Evolutionary conservation across 2,329 filamentous ascomycete species (phyloP).

Genomic region (Monilinia polystroma): DNA sequence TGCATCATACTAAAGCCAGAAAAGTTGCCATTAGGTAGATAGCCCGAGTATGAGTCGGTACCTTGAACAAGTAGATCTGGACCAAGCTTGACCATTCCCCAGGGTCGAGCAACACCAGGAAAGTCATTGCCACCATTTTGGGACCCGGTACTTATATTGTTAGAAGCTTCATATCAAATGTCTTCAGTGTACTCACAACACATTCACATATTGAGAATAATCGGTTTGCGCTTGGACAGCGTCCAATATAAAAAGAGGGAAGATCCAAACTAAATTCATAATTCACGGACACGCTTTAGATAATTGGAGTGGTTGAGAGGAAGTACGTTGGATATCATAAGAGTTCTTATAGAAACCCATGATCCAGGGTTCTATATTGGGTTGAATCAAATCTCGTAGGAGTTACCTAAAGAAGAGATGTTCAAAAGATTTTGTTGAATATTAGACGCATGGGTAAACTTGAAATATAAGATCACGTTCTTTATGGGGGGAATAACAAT

Average conservation of each 20-base stretch:
- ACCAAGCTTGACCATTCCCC: constrained; percentile 48
- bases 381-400: neutral
- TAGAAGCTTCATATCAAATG: neutral
- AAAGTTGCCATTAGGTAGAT: constrained; percentile 51
- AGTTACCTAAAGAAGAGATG: neutral
- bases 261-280: constrained; percentile 3
- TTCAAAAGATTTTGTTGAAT: neutral
- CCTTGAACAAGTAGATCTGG: constrained; percentile 45
- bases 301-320: neutral
- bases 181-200: constrained; percentile 29
- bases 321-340: neutral
- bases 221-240: constrained; percentile 23
- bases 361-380: neutral
- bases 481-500: neutral
- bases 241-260: neutral
- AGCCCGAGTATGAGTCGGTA: constrained; percentile 54
- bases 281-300: neutral
- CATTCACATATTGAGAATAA: constrained; percentile 35
- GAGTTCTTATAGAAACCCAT: neutral
- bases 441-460: neutral
- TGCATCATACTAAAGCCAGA: constrained; percentile 64
- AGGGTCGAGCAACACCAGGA: constrained; percentile 46
- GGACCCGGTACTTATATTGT: constrained; percentile 35
- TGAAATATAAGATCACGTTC: neutral
- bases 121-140: constrained; percentile 50